Conservation (phyloP, 192 early-diverging fungal species). For the Backusella luteola region DNA sequence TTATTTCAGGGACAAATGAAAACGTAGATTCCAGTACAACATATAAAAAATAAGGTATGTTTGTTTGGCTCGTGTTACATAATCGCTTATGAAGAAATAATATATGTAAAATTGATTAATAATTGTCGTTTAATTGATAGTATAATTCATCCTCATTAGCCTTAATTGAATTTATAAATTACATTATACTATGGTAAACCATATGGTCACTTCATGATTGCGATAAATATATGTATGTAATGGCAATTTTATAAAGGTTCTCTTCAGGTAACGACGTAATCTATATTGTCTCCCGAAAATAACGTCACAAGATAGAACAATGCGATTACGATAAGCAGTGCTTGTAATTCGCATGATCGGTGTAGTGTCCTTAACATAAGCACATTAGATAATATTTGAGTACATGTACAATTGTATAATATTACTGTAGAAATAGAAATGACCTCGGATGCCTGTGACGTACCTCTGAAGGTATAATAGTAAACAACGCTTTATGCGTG, state of each 20-base stretch:
- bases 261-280: not conserved
- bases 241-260: not conserved
- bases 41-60: not conserved
- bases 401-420: not conserved
- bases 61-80: not conserved
- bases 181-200: not conserved
- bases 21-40: not conserved
- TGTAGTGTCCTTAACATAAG: not conserved
- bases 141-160: not conserved
- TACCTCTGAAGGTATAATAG: too few relatives aligned
- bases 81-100: not conserved
- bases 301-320: not conserved
- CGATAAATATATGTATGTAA: not conserved
- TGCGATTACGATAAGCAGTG: not conserved
- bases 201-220: not conserved
- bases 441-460: not conserved
- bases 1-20: slow-evolving; percentile 7
- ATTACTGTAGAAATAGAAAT: not conserved
- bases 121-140: not conserved
- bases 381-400: not conserved
- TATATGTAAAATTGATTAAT: not conserved
- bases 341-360: not conserved
- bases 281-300: not conserved
- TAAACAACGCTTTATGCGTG: too few relatives aligned
- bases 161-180: not conserved